A percentile compares a stretch with the other conserved stretches of the same genome.
phyloP scores from a whole-genome alignment of 345 rosid genomes.

The Trapa bicornis region DNA sequence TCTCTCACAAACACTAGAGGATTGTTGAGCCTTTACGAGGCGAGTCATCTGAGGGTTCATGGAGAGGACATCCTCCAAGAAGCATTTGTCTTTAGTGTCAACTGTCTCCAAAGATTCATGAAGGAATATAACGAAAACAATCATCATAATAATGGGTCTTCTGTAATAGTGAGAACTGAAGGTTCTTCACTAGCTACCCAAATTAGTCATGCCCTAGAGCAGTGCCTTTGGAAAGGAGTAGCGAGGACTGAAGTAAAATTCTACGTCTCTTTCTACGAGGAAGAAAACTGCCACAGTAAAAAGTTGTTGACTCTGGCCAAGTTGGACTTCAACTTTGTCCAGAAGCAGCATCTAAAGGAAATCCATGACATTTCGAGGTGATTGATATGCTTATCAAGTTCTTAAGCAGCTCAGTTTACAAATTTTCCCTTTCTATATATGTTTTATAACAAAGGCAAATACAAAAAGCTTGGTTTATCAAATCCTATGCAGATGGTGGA shows the following conservation, averaged over 20 bases:
- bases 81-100: not conserved
- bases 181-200: not conserved
- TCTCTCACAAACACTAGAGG: too few species aligned
- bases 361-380: slow-evolving; percentile 1
- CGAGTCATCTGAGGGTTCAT: too few species aligned
- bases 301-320: slow-evolving; percentile 13
- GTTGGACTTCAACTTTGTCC: slow-evolving; percentile 3
- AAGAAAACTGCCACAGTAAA: slow-evolving; percentile 4
- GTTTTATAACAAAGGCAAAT: too few species aligned
- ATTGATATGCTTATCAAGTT: too few species aligned
- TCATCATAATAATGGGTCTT: too few species aligned
- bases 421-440: too few species aligned
- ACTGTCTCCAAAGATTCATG: not conserved
- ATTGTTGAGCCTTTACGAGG: too few species aligned
- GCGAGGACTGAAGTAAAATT: slow-evolving; percentile 11
- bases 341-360: slow-evolving; percentile 11
- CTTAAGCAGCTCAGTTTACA: too few species aligned
- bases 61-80: too few species aligned
- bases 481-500: slow-evolving; percentile 21
- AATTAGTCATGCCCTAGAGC: slow-evolving; percentile 1
- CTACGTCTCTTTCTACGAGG: slow-evolving; percentile 12
- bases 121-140: too few species aligned
- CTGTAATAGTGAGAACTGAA: too few species aligned
- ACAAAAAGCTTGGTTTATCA: not conserved
- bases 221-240: slow-evolving; percentile 4